A percentile compares a stretch with the other conserved stretches of the same genome.
Evolutionary conservation across 306 rosid species (phyloP).

Genomic region (Mucuna pruriens): DNA sequence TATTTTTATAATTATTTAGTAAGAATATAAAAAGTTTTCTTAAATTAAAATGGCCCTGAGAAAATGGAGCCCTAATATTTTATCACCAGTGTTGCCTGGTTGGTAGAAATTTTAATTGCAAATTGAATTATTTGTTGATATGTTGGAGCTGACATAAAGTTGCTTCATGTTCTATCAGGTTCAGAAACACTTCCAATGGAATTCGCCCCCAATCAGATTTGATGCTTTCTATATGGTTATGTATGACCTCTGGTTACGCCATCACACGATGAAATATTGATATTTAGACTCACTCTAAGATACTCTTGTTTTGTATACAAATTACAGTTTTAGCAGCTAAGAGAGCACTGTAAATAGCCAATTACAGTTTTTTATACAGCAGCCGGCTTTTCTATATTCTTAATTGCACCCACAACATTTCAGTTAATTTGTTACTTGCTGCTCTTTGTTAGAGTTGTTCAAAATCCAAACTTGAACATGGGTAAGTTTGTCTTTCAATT

Average conservation of each 20-base stretch:
- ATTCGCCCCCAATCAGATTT: constrained; percentile 73
- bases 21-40: background rate
- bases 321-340: constrained; percentile 47
- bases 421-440: constrained; percentile 35
- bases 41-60: background rate
- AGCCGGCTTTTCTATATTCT: constrained; percentile 33
- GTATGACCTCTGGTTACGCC: constrained; percentile 97
- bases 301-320: constrained; percentile 46
- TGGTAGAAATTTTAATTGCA: constrained; percentile 32
- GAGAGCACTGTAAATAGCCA: constrained; percentile 57
- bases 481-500: background rate
- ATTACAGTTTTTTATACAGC: constrained; percentile 37
- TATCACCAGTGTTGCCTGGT: background rate
- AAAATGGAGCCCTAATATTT: background rate
- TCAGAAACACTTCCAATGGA: constrained; percentile 96
- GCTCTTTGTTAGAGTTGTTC: background rate
- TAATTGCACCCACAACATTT: constrained; percentile 10
- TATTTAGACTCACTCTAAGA: constrained; percentile 29
- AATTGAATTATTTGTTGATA: constrained; percentile 9
- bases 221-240: constrained; percentile 97
- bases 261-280: constrained; percentile 79
- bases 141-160: constrained; percentile 33
- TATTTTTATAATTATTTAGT: background rate
- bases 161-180: constrained; percentile 58
- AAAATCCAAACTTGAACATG: background rate